Evolutionary conservation across 2,329 filamentous ascomycete species (phyloP).

Genomic region (Aspergillus sp.): DNA sequence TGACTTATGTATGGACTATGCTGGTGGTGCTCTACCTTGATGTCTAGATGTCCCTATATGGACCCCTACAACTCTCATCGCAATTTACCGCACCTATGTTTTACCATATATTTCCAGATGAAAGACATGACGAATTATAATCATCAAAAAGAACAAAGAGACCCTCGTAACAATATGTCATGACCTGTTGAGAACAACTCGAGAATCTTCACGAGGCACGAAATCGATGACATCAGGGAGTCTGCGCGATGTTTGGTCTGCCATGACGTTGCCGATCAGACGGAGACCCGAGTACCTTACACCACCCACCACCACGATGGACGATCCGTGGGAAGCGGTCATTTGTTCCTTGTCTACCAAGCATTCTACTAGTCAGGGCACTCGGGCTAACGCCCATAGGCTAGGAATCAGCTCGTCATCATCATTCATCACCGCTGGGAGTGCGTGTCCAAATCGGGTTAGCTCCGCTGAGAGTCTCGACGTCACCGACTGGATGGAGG

Average conservation of each 20-base stretch:
- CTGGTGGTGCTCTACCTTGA: too few species aligned
- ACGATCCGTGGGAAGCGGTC: too few species aligned
- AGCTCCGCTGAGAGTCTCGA: constrained; percentile 17
- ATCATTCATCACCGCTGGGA: constrained; percentile 6
- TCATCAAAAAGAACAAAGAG: neutral
- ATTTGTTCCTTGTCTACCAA: neutral
- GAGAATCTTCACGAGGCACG: neutral
- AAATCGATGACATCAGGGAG: constrained; percentile 19
- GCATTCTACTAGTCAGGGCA: neutral
- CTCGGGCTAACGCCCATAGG: neutral
- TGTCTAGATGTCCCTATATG: too few species aligned
- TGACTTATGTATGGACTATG: too few species aligned
- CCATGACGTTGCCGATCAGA: constrained; percentile 17
- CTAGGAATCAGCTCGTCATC: constrained; percentile 4
- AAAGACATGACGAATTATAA: neutral
- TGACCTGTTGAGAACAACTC: neutral
- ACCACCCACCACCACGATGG: neutral
- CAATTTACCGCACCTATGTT: too few species aligned
- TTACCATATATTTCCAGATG: too few species aligned
- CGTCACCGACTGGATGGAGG: constrained; percentile 17
- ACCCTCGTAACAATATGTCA: neutral
- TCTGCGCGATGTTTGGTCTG: neutral
- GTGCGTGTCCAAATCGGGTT: constrained; percentile 15
- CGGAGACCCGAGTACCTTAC: neutral
- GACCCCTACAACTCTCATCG: too few species aligned